Percentiles rank a stretch among this genome's conserved stretches.
These are phyloP conservation scores for Acer campestre DNA, from an alignment of 345 rosid species.

Conservation along the genomic window DNA sequence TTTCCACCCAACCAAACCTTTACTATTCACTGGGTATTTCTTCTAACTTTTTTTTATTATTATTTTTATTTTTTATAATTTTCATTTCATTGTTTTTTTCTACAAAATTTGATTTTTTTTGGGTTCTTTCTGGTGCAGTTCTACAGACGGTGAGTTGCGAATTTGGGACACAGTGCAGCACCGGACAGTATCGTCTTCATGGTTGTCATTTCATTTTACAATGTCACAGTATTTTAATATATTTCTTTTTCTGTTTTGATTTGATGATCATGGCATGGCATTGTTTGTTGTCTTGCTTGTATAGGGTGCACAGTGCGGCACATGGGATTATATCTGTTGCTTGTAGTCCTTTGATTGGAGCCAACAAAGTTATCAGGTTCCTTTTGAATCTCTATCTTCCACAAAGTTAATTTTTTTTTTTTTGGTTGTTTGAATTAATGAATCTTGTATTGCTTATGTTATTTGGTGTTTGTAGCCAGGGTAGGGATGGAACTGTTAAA, in stretches of 20 bases:
- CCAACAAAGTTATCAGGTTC: conserved; percentile 76
- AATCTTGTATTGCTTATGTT: neutral
- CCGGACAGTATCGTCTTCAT: conserved; percentile 70
- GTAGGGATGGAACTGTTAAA: conserved; percentile 94
- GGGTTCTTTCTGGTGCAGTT: conserved; percentile 39
- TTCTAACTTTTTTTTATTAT: neutral
- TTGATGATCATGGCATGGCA: neutral
- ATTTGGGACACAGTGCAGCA: conserved; percentile 81
- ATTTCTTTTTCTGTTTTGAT: neutral
- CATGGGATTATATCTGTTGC: conserved; percentile 81
- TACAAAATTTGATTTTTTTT: conserved; percentile 9
- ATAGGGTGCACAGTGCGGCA: conserved; percentile 87
- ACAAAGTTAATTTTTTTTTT: neutral
- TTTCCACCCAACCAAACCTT: conserved; percentile 69
- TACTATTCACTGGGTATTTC: conserved; percentile 74
- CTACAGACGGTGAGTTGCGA: conserved; percentile 87
- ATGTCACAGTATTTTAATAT: neutral
- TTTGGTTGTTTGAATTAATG: neutral
- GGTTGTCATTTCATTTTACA: conserved; percentile 36
- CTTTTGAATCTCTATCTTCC: neutral
- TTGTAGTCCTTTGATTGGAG: conserved; percentile 57
- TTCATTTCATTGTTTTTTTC: neutral
- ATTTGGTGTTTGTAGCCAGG: conserved; percentile 58
- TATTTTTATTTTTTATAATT: neutral
- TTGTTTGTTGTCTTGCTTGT: conserved; percentile 18